These are phyloP conservation scores for Globisporangium emineosum DNA, from an alignment of 352 stramenopile genomes.

Conservation along the genomic window DNA sequence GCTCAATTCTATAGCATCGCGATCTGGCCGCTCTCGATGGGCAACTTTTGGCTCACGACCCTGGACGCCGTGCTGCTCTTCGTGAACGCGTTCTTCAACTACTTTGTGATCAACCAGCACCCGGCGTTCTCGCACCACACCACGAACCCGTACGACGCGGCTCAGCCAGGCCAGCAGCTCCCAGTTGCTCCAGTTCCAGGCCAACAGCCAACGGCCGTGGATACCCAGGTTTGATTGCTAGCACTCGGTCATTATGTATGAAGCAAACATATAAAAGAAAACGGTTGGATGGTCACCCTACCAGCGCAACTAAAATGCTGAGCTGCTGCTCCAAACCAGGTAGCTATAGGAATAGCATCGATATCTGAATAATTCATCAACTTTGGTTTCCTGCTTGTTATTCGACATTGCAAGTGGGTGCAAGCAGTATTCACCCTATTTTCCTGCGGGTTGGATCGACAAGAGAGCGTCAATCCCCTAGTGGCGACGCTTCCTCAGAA, in stretches of 20 bases:
- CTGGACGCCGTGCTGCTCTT: conserved; percentile 85
- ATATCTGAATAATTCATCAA: too few species aligned
- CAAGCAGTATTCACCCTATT: too few species aligned
- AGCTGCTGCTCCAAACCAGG: too few species aligned
- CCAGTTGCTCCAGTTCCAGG: not conserved
- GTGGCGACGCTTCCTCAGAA: conserved; percentile 4
- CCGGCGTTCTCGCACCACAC: conserved; percentile 50
- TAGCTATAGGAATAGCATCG: too few species aligned
- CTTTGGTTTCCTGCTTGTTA: too few species aligned
- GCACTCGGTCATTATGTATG: not conserved
- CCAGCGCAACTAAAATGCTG: too few species aligned
- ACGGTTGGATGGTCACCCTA: too few species aligned
- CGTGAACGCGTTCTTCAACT: conserved; percentile 90
- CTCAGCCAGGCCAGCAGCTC: conserved; percentile 9
- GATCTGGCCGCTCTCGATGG: conserved; percentile 89
- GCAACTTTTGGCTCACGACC: conserved; percentile 88
- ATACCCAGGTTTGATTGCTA: conserved; percentile 7
- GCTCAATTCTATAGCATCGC: conserved; percentile 39
- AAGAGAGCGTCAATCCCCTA: too few species aligned
- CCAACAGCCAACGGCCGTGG: not conserved
- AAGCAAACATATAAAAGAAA: not conserved
- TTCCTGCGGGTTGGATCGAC: too few species aligned
- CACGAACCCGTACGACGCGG: conserved; percentile 8
- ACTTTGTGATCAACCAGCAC: conserved; percentile 86
- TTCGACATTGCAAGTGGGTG: too few species aligned